These are phyloP conservation scores for Didymella sp. DNA, from an alignment of 2,329 filamentous ascomycete species.

Conservation along the genomic window DNA sequence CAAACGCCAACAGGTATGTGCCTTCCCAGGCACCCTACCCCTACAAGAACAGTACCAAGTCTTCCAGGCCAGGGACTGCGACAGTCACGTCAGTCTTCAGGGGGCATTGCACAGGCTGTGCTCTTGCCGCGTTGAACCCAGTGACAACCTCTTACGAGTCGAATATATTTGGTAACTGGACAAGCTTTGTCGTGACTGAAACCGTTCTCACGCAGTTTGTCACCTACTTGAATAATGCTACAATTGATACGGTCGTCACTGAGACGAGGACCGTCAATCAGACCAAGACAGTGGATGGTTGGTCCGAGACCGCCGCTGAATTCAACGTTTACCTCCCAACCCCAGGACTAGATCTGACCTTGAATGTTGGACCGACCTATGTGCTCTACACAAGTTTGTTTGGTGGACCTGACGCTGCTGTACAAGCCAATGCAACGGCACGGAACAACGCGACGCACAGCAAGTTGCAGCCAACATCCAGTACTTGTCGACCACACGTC, in stretches of 20 bases:
- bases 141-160: slow-evolving; percentile 22
- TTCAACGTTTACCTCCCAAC: slow-evolving; percentile 33
- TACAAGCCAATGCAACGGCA: slow-evolving; percentile 2
- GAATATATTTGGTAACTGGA: slow-evolving; percentile 23
- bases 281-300: slow-evolving; percentile 33
- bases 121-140: slow-evolving; percentile 35
- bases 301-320: slow-evolving; percentile 31
- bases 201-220: slow-evolving; percentile 36
- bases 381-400: slow-evolving; percentile 38
- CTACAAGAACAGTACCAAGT: slow-evolving; percentile 4
- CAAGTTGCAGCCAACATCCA: slow-evolving; percentile 3
- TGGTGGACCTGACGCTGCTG: slow-evolving; percentile 30
- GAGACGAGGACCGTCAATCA: slow-evolving; percentile 34
- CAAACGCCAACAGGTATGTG: not conserved
- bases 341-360: slow-evolving; percentile 19
- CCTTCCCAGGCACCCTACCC: slow-evolving; percentile 5
- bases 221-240: slow-evolving; percentile 35
- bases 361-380: slow-evolving; percentile 41
- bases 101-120: slow-evolving; percentile 42
- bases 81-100: not conserved
- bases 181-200: slow-evolving; percentile 34
- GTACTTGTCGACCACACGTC: slow-evolving; percentile 19
- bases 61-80: not conserved
- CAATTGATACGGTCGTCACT: slow-evolving; percentile 37
- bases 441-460: slow-evolving; percentile 8